Evolutionary conservation across 1,284 basidiomycete genomes (phyloP), one percentile per base, ranked within the genome.

Genomic region (Volvariella volvacea): DNA sequence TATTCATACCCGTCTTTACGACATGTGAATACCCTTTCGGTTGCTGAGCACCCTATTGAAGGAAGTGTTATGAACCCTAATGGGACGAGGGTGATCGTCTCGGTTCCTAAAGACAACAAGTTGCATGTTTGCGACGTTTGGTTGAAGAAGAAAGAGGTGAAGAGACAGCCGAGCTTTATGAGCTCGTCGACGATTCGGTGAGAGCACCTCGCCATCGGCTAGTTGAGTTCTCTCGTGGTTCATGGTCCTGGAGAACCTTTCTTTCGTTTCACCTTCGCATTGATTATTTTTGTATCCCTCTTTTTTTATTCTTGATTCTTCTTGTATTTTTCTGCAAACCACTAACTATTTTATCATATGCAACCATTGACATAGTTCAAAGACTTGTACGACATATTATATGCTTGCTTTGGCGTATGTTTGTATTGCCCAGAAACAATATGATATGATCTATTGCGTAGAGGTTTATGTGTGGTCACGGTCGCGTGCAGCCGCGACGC

Each of bases 91-190:
- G 52, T 76, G 16, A 64, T 74, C 3, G 55, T 76, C 44, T 67
- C 69, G 2, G 59, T 76, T 1, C 73, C 75, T 0, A 68, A 67
- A 30, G 71, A 76, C 51, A 60, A 56, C 28, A 74, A 74, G 54
- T 55, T 80, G 44, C 70, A 71, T 52, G 62, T 78, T 10, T 76
- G 66, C 58, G 76, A 78, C 44, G 70, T 74, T 9, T 80, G 77
- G 77, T 65, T 68, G 15, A 78, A 73, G 58, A 59, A 63, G 49
- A 71, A 69, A 55, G 68, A 70, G 43, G 43, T 73, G 22, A 69
- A 64, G 56, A 64, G 66, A 47, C 63, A 67, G 43, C 57, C 61
- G 14, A 73, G 70, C 42, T 68, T 66, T 39, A 50, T 64, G 47
- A 55, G 31, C 31, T 49, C 55, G 21, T 59, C 55, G 42, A 57